A percentile compares a stretch with the other conserved stretches of the same genome.
These are phyloP conservation scores for Xylaria sp. DNA, from an alignment of 495 filamentous ascomycete genomes.

Conservation along the genomic window DNA sequence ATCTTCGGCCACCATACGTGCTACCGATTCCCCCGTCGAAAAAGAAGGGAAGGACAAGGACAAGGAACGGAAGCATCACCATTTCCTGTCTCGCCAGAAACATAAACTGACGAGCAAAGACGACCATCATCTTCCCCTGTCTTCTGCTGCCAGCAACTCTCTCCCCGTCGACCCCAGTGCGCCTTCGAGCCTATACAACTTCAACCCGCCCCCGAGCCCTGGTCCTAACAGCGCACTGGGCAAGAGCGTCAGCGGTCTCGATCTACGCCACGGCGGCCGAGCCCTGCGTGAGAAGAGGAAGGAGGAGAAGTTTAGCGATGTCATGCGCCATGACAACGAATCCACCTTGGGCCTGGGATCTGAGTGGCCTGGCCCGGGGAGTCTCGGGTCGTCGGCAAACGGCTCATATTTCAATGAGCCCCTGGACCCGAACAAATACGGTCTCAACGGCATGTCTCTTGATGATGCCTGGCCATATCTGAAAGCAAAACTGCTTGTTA, in stretches of 20 bases:
- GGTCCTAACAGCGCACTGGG: conserved; percentile 71
- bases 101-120: conserved; percentile 83
- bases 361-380: conserved; percentile 63
- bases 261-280: conserved; percentile 83
- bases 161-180: conserved; percentile 83
- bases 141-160: conserved; percentile 90
- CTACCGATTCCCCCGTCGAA: conserved; percentile 50
- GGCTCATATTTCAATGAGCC: conserved; percentile 54
- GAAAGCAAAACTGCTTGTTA: conserved; percentile 85
- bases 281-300: conserved; percentile 89
- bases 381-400: conserved; percentile 51
- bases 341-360: conserved; percentile 40
- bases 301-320: conserved; percentile 71
- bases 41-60: conserved; percentile 58
- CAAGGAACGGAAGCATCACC: conserved; percentile 75
- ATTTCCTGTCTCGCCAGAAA: conserved; percentile 91
- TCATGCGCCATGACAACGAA: conserved; percentile 41
- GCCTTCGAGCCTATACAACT: conserved; percentile 81
- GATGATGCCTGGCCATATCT: conserved; percentile 97
- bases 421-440: conserved; percentile 62
- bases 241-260: conserved; percentile 82
- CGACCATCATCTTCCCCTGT: conserved; percentile 82
- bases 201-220: conserved; percentile 72
- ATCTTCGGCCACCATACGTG: conserved; percentile 77
- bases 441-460: conserved; percentile 78